Evolutionary conservation across 345 rosid genomes (phyloP).

Genomic region (Dimocarpus longan): DNA sequence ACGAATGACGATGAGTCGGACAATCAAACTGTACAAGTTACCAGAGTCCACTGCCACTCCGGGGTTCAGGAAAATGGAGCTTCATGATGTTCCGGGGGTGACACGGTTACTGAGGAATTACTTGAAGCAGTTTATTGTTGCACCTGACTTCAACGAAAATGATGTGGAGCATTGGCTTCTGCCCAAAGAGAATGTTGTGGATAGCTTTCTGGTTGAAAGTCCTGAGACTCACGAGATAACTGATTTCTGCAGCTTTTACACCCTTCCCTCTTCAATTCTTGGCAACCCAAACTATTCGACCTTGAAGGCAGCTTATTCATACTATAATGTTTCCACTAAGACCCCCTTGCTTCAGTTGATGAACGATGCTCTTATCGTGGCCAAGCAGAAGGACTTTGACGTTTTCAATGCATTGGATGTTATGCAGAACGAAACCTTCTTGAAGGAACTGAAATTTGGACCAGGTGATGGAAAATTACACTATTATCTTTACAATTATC

Average conservation of each 20-base stretch:
- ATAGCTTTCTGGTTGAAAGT: conserved; percentile 44
- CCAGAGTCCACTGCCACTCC: conserved; percentile 43
- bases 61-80: conserved; percentile 49
- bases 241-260: conserved; percentile 56
- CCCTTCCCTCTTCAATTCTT: conserved; percentile 55
- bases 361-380: conserved; percentile 53
- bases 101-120: conserved; percentile 43
- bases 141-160: conserved; percentile 44
- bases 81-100: conserved; percentile 43
- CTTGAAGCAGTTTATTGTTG: conserved; percentile 41
- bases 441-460: conserved; percentile 58
- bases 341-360: conserved; percentile 58
- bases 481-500: conserved; percentile 56
- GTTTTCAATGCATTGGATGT: conserved; percentile 58
- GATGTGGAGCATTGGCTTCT: conserved; percentile 53
- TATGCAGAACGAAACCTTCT: conserved; percentile 53
- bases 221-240: conserved; percentile 46
- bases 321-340: conserved; percentile 47
- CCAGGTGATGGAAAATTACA: conserved; percentile 59
- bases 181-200: conserved; percentile 39
- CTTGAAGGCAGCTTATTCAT: conserved; percentile 56
- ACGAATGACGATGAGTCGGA: conserved; percentile 51
- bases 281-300: conserved; percentile 43
- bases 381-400: conserved; percentile 47
- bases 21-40: conserved; percentile 43